phyloP scores from a whole-genome alignment of 352 stramenopile species.

The Phytophthora macrochlamydospora region DNA sequence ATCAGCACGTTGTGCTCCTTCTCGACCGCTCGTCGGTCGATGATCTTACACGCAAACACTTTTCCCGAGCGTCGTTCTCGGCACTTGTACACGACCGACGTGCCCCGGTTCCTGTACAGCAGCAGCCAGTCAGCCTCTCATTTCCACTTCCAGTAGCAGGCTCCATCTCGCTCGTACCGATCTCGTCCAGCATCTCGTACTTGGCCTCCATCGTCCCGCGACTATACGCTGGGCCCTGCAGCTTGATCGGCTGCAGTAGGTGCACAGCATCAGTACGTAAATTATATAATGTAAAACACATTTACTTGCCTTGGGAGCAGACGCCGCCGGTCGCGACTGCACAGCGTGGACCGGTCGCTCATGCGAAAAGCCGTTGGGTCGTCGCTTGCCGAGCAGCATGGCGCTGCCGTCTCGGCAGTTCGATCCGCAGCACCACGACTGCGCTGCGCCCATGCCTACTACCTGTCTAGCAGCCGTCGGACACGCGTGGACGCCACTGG shows the following conservation, averaged over 20 bases:
- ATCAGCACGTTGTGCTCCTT: constrained; percentile 80
- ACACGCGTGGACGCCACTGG: not conserved
- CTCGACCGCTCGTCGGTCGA: constrained; percentile 79
- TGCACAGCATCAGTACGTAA: not conserved
- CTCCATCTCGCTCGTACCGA: constrained; percentile 49
- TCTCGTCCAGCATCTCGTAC: constrained; percentile 84
- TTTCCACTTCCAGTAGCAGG: not conserved
- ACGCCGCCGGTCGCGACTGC: constrained; percentile 30
- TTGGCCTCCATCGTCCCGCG: constrained; percentile 77
- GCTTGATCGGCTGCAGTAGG: constrained; percentile 64
- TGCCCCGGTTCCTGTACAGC: constrained; percentile 74
- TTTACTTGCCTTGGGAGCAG: constrained; percentile 37
- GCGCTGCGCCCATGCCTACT: constrained; percentile 38
- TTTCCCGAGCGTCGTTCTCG: constrained; percentile 59
- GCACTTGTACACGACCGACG: constrained; percentile 86
- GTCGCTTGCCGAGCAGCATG: constrained; percentile 49
- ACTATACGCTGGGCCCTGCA: constrained; percentile 73
- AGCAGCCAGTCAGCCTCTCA: not conserved
- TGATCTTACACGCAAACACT: constrained; percentile 86
- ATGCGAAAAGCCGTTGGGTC: constrained; percentile 49
- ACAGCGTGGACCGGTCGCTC: constrained; percentile 33
- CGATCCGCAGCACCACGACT: constrained; percentile 64
- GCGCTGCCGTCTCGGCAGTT: constrained; percentile 37
- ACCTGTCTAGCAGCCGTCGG: not conserved
- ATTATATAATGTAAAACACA: not conserved